Percentiles rank a stretch among this genome's conserved stretches.
These are phyloP conservation scores for Colletotrichum lindemuthianum DNA, from an alignment of 2,329 filamentous ascomycete genomes.

Conservation along the genomic window DNA sequence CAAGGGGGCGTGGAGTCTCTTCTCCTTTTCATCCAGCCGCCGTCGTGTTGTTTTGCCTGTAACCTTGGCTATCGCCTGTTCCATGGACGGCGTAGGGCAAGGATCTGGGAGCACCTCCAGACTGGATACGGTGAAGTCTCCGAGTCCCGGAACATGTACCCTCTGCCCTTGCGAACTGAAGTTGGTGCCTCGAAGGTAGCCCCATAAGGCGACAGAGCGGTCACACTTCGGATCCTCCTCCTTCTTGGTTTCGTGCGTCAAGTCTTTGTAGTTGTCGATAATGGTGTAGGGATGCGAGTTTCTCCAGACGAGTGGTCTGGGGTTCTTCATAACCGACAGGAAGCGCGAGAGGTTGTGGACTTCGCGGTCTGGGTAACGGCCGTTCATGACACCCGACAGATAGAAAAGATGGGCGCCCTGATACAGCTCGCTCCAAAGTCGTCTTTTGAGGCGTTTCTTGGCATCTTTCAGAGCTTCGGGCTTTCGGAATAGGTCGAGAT, in stretches of 20 bases:
- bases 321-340: constrained; percentile 98
- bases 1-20: constrained; percentile 96
- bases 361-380: constrained; percentile 94
- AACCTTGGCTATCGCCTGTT: constrained; percentile 85
- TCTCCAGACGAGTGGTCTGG: constrained; percentile 93
- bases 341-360: constrained; percentile 96
- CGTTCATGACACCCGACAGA: constrained; percentile 94
- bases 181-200: constrained; percentile 94
- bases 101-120: constrained; percentile 93
- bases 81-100: constrained; percentile 91
- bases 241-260: constrained; percentile 91
- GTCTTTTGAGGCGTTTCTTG: constrained; percentile 95
- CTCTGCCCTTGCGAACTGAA: constrained; percentile 86
- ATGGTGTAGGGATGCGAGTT: constrained; percentile 96
- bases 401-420: constrained; percentile 98
- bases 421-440: constrained; percentile 97
- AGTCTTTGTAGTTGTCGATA: constrained; percentile 92
- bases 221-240: constrained; percentile 92
- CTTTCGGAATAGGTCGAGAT: constrained; percentile 94
- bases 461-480: constrained; percentile 91
- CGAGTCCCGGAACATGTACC: constrained; percentile 91
- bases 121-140: constrained; percentile 83
- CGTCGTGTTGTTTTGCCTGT: constrained; percentile 83
- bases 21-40: constrained; percentile 94
- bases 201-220: constrained; percentile 88